Percentiles rank a stretch among this genome's conserved stretches.
Conservation (phyloP, 2,329 filamentous ascomycete genomes). For the Fusarium sp. region DNA sequence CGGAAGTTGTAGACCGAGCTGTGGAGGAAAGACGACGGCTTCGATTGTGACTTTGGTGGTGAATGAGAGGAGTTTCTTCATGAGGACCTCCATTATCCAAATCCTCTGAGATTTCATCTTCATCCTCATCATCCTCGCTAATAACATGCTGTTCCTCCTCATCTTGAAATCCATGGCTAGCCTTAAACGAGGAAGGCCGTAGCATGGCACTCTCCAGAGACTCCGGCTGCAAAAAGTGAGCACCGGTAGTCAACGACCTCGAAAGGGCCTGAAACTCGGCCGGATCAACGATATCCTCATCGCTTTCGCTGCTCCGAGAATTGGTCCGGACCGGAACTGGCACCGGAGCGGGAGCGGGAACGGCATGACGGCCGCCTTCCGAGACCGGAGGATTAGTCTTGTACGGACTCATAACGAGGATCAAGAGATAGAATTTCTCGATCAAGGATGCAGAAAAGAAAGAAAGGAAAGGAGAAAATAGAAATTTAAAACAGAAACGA, state of each 20-base stretch:
- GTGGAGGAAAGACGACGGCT: slow-evolving; percentile 33
- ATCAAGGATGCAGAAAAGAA: not conserved
- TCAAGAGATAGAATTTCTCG: not conserved
- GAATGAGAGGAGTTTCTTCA: slow-evolving; percentile 51
- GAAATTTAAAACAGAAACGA: not conserved
- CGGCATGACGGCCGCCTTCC: slow-evolving; percentile 13
- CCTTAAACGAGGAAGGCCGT: slow-evolving; percentile 42
- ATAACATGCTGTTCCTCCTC: slow-evolving; percentile 27
- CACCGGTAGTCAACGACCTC: slow-evolving; percentile 57
- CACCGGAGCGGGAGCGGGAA: slow-evolving; percentile 30
- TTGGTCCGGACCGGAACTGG: slow-evolving; percentile 43
- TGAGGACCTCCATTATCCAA: slow-evolving; percentile 21
- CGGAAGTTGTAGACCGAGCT: slow-evolving; percentile 34
- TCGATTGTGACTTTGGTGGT: slow-evolving; percentile 18
- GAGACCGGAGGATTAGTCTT: slow-evolving; percentile 15
- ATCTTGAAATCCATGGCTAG: slow-evolving; percentile 36
- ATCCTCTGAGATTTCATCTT: slow-evolving; percentile 24
- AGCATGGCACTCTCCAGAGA: slow-evolving; percentile 59
- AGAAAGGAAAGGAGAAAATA: not conserved
- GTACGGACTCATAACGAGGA: slow-evolving; percentile 27
- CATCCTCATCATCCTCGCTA: slow-evolving; percentile 25
- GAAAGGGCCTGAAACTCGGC: slow-evolving; percentile 53
- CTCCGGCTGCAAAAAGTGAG: slow-evolving; percentile 61
- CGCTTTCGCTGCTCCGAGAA: slow-evolving; percentile 32
- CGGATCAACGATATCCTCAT: slow-evolving; percentile 39